Conservation (phyloP, 2,329 filamentous ascomycete species). For the Neonectria punicea region DNA sequence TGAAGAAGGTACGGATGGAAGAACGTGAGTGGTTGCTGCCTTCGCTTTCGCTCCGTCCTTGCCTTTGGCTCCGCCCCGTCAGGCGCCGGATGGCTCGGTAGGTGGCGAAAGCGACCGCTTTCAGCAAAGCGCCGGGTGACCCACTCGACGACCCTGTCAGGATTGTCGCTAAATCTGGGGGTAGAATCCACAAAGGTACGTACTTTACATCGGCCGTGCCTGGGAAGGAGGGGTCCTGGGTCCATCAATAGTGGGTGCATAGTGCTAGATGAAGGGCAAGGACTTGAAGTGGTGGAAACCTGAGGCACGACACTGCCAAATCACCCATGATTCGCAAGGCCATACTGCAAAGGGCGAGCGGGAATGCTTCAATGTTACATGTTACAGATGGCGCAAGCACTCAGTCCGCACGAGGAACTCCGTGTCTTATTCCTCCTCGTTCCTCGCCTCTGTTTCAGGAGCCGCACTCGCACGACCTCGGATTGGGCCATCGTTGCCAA, state of each 20-base stretch:
- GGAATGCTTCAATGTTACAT: neutral
- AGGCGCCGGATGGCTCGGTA: conserved; percentile 38
- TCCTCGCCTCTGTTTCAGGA: conserved; percentile 1
- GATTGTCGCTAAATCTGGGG: conserved; percentile 30
- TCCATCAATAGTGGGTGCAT: neutral
- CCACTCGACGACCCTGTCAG: neutral
- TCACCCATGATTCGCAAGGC: neutral
- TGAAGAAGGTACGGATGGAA: neutral
- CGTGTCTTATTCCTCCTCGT: neutral
- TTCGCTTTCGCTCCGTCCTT: neutral
- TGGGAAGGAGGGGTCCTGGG: neutral
- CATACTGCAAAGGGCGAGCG: neutral
- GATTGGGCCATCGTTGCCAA: neutral
- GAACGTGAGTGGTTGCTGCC: neutral
- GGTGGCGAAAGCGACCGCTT: conserved; percentile 34
- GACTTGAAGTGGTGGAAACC: neutral
- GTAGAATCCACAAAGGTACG: conserved; percentile 13
- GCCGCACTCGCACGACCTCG: no score
- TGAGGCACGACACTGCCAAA: neutral
- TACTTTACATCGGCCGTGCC: neutral
- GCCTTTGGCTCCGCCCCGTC: conserved; percentile 2
- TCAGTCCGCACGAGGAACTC: neutral
- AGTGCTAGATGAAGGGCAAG: no score
- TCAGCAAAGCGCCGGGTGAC: conserved; percentile 14
- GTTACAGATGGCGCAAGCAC: neutral